Percentiles rank a stretch among this genome's conserved stretches.
Evolutionary conservation across 176 grass and related monocot genomes (phyloP).

Genomic region (Alopecurus myosuroides): DNA sequence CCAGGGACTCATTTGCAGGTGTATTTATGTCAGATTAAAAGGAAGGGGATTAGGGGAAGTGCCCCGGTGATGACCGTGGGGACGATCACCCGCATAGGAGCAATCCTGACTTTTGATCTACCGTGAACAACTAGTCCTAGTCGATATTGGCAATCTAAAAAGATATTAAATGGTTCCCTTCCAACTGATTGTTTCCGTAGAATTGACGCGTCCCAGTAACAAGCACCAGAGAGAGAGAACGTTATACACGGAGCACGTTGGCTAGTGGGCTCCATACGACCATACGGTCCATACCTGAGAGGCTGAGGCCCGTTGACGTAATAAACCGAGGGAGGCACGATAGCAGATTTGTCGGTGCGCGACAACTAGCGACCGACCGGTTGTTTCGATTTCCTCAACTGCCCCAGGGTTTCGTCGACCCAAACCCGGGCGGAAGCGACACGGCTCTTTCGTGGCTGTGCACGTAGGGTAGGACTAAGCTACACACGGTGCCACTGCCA

Average conservation of each 20-base stretch:
- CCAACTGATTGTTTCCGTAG: background rate
- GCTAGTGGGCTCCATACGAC: background rate
- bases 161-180: too few relatives aligned
- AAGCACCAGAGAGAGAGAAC: too few relatives aligned
- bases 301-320: background rate
- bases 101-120: too few relatives aligned
- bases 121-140: too few relatives aligned
- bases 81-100: too few relatives aligned
- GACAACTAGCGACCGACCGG: background rate
- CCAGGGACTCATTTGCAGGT: too few relatives aligned
- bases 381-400: background rate
- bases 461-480: background rate
- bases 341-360: conserved; percentile 1
- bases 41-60: too few relatives aligned
- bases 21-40: too few relatives aligned
- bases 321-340: background rate
- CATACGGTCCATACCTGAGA: background rate
- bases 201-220: too few relatives aligned
- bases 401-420: background rate
- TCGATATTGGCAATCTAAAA: too few relatives aligned
- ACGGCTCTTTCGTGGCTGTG: background rate
- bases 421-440: background rate
- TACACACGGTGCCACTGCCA: background rate
- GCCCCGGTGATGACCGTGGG: too few relatives aligned
- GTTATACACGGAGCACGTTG: background rate